phyloP scores from a whole-genome alignment of 768 basidiomycete species.

The Psilocybe azurescens region DNA sequence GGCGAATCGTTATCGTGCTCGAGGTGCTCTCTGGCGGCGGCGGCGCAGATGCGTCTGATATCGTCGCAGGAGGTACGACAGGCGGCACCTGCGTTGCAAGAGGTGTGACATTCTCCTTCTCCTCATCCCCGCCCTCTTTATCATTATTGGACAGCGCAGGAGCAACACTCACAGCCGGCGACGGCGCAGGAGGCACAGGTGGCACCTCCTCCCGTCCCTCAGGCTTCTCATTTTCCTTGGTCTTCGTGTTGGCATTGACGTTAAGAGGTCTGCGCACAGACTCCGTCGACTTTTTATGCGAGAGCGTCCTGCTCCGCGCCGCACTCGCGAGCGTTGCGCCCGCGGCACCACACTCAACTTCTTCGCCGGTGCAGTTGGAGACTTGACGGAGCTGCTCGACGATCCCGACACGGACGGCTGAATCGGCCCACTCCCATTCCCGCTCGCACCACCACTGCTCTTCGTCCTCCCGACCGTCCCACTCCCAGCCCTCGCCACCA shows the following conservation, averaged over 20 bases:
- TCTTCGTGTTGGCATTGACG: neutral
- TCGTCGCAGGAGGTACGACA: neutral
- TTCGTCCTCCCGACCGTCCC: too few relatives aligned
- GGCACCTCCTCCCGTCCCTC: neutral
- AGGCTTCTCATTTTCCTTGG: neutral
- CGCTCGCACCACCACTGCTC: too few relatives aligned
- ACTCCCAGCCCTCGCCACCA: slow-evolving; percentile 4
- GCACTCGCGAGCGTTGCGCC: neutral
- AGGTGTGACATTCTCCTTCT: slow-evolving; percentile 11
- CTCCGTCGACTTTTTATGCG: slow-evolving; percentile 2
- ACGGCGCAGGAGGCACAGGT: neutral
- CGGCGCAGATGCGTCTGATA: neutral
- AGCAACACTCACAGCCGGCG: slow-evolving; percentile 1
- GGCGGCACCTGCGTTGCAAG: neutral
- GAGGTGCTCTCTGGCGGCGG: slow-evolving; percentile 21
- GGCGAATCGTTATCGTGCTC: slow-evolving; percentile 31
- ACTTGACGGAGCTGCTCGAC: neutral
- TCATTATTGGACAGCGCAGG: slow-evolving; percentile 15
- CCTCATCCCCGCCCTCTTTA: neutral
- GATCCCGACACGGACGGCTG: neutral
- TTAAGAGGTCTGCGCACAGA: neutral
- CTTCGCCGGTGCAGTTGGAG: neutral
- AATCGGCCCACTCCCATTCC: neutral
- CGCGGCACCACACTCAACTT: neutral
- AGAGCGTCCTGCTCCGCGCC: slow-evolving; percentile 2